These are phyloP conservation scores for Penicillium sp. DNA, from an alignment of 2,329 filamentous ascomycete species.

Conservation along the genomic window DNA sequence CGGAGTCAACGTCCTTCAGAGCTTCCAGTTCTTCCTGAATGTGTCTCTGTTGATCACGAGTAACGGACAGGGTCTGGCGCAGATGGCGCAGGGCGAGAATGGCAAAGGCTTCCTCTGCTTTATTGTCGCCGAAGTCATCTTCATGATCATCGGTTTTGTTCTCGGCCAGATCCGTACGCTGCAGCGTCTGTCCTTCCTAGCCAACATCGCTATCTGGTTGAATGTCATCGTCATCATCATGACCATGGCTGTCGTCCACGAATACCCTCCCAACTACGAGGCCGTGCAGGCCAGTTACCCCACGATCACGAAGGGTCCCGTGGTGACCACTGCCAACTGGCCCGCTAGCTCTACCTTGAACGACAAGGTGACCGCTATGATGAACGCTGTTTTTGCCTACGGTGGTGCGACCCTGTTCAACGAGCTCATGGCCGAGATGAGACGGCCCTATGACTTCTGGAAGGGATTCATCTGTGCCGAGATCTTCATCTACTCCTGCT, in stretches of 20 bases:
- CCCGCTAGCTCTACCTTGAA: conserved; percentile 4
- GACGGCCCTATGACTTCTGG: conserved; percentile 36
- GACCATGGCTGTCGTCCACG: conserved; percentile 53
- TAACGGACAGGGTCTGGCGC: conserved; percentile 47
- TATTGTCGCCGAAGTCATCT: conserved; percentile 53
- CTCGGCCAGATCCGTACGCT: conserved; percentile 58
- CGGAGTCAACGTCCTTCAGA: conserved; percentile 50
- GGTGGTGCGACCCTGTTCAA: conserved; percentile 31
- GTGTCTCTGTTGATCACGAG: conserved; percentile 40
- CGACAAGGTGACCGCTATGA: conserved; percentile 27
- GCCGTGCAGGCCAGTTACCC: conserved; percentile 18
- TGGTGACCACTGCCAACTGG: conserved; percentile 32
- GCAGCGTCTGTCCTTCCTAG: conserved; percentile 36
- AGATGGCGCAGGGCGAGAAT: conserved; percentile 37
- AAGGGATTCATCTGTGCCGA: conserved; percentile 35
- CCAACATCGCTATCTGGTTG: conserved; percentile 56
- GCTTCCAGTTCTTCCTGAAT: conserved; percentile 19
- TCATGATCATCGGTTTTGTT: conserved; percentile 52
- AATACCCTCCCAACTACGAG: conserved; percentile 51
- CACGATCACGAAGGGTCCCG: conserved; percentile 37
- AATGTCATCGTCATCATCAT: conserved; percentile 57
- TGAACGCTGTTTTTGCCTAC: conserved; percentile 30
- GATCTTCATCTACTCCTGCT: conserved; percentile 37
- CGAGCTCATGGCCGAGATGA: conserved; percentile 35
- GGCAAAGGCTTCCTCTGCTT: conserved; percentile 50